These are phyloP conservation scores for Lithospermum erythrorhizon DNA, from an alignment of 257 asterid genomes.

Conservation along the genomic window DNA sequence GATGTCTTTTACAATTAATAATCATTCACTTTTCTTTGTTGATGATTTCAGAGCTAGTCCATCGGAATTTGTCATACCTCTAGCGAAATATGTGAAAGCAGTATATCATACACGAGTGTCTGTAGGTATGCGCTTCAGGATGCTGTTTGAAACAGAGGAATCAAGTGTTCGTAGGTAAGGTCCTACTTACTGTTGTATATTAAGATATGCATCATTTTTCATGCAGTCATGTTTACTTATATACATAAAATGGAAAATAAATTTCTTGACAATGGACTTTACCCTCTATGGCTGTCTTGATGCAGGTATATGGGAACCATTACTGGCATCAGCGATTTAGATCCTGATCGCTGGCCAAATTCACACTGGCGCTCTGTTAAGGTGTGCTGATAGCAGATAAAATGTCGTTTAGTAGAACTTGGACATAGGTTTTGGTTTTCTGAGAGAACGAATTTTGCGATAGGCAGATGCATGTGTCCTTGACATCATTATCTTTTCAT, in stretches of 20 bases:
- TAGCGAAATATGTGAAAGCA: conserved; percentile 11
- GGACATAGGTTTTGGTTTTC: too few relatives aligned
- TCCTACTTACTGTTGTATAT: neutral
- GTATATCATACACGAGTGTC: conserved; percentile 10
- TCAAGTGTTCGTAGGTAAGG: conserved; percentile 11
- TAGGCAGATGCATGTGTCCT: neutral
- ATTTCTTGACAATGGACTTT: too few relatives aligned
- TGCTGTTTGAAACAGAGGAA: conserved; percentile 19
- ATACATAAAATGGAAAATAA: neutral
- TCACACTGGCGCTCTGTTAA: conserved; percentile 93
- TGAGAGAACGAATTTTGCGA: neutral
- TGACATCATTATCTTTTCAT: too few relatives aligned
- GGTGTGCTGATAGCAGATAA: conserved; percentile 25
- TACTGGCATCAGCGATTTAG: conserved; percentile 80
- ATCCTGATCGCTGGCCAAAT: conserved; percentile 89
- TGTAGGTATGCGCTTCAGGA: conserved; percentile 17
- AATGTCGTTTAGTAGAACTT: too few relatives aligned
- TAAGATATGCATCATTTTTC: neutral
- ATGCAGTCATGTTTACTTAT: neutral
- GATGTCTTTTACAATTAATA: neutral
- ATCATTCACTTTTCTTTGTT: neutral
- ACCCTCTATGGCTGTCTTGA: neutral
- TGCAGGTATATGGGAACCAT: conserved; percentile 89
- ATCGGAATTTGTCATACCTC: conserved; percentile 12
- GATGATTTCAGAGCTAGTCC: conserved; percentile 12